Conservation (phyloP, 179 eudicot genomes). For the Beta corolliflora region DNA sequence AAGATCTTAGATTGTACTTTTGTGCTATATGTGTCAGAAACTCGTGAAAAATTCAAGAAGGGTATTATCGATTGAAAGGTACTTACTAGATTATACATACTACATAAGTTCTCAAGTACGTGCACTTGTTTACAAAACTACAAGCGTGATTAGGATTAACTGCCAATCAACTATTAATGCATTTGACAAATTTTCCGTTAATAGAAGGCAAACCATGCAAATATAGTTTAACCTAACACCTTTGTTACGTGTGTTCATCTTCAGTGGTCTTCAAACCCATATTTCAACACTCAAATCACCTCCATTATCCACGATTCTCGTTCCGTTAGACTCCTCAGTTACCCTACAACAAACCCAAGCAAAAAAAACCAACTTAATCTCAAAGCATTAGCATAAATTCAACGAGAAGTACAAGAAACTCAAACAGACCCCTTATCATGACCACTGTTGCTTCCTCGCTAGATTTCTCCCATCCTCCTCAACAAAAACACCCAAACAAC, state of each 20-base stretch:
- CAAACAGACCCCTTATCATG: conserved; percentile 21
- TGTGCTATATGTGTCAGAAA: background rate
- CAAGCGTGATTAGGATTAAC: background rate
- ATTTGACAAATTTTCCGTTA: background rate
- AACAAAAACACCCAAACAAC: conserved; percentile 7
- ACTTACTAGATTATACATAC: no score
- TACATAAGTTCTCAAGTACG: background rate
- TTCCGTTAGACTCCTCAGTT: conserved; percentile 19
- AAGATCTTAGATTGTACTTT: background rate
- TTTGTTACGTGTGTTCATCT: conserved; percentile 44
- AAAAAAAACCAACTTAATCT: background rate
- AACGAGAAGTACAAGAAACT: conserved; percentile 23
- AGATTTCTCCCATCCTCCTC: conserved; percentile 27
- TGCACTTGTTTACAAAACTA: background rate
- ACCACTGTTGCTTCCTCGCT: conserved; percentile 34
- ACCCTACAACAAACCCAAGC: conserved; percentile 13
- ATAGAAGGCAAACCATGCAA: background rate
- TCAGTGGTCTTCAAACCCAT: background rate
- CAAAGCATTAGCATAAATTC: background rate
- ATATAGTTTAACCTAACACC: background rate
- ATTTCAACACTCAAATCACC: conserved; percentile 24
- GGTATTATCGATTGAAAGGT: background rate
- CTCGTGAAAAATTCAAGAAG: no score
- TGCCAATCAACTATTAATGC: background rate
- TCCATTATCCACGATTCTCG: conserved; percentile 25